Evolutionary conservation across 306 rosid genomes (phyloP).

Genomic region (Lathyrus tuberosus): DNA sequence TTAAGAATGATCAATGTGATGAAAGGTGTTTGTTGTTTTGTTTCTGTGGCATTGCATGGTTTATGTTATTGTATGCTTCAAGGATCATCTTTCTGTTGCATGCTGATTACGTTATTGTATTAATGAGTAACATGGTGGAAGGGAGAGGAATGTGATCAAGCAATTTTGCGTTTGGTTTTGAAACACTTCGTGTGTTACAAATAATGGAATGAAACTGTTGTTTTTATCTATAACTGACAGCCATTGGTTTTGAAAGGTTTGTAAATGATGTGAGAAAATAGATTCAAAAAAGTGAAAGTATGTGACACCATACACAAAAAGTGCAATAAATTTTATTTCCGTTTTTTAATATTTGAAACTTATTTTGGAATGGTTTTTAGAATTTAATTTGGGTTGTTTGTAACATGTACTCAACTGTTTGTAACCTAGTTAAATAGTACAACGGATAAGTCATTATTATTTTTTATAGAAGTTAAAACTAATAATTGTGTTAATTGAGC

Average conservation of each 20-base stretch:
- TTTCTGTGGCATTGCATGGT: slow-evolving; percentile 14
- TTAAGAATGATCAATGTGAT: slow-evolving; percentile 31
- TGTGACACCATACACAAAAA: neutral
- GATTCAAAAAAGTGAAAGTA: slow-evolving; percentile 12
- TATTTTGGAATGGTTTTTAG: neutral
- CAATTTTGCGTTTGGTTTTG: slow-evolving; percentile 42
- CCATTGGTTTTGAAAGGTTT: too few relatives aligned
- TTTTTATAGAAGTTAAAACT: neutral
- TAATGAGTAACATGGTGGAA: slow-evolving; percentile 15
- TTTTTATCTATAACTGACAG: slow-evolving; percentile 25
- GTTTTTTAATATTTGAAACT: neutral
- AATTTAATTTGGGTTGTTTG: neutral
- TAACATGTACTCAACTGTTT: neutral
- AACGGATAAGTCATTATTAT: neutral
- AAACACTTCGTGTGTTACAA: slow-evolving; percentile 33
- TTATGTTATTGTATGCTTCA: slow-evolving; percentile 41
- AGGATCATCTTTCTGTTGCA: slow-evolving; percentile 46
- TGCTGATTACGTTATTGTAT: slow-evolving; percentile 50
- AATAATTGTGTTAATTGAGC: neutral
- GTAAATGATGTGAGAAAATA: slow-evolving; percentile 1
- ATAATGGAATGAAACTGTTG: slow-evolving; percentile 33
- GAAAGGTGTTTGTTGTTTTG: slow-evolving; percentile 14
- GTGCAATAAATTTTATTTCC: neutral
- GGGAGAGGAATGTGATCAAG: slow-evolving; percentile 8
- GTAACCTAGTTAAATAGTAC: neutral